Conservation (phyloP, 495 filamentous ascomycete genomes). For the Cercophora sp. region DNA sequence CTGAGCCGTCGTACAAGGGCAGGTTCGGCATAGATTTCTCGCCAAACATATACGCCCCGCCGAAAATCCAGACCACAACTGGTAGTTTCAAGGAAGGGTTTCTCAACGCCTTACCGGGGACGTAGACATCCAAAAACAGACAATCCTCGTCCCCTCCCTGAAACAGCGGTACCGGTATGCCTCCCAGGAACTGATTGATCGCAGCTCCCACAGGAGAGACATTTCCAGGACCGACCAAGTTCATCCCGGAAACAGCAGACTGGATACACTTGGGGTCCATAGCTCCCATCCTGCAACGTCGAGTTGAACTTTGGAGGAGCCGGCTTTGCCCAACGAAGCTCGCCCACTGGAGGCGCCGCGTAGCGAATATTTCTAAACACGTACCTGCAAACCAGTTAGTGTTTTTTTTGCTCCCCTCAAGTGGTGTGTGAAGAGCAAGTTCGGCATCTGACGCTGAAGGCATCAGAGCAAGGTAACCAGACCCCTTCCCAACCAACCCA, state of each 20-base stretch:
- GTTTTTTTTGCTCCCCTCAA: too few relatives aligned
- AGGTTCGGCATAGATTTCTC: slow-evolving; percentile 39
- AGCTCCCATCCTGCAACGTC: slow-evolving; percentile 48
- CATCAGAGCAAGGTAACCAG: too few relatives aligned
- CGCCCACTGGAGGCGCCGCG: slow-evolving; percentile 51
- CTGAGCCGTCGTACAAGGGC: slow-evolving; percentile 33
- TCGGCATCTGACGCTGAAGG: neutral
- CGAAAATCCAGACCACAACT: slow-evolving; percentile 59
- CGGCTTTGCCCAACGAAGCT: slow-evolving; percentile 54
- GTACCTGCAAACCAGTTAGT: slow-evolving; percentile 33
- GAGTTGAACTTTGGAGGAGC: slow-evolving; percentile 43
- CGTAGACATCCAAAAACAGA: slow-evolving; percentile 47
- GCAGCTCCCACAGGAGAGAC: slow-evolving; percentile 33
- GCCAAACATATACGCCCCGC: slow-evolving; percentile 55
- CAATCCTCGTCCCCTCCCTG: slow-evolving; percentile 47
- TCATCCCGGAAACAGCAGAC: slow-evolving; percentile 33
- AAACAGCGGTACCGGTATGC: slow-evolving; percentile 33
- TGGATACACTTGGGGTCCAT: slow-evolving; percentile 44
- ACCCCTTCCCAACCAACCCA: too few relatives aligned
- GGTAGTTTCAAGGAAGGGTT: slow-evolving; percentile 31
- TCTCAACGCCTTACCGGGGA: slow-evolving; percentile 24
- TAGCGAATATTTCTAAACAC: slow-evolving; percentile 56
- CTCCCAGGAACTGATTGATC: slow-evolving; percentile 37
- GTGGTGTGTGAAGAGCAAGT: too few relatives aligned
- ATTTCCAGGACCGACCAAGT: slow-evolving; percentile 33